A percentile compares a stretch with the other conserved stretches of the same genome.
Conservation (phyloP, 1,139 yeast genomes). For the Suhomyces wounanorum region DNA sequence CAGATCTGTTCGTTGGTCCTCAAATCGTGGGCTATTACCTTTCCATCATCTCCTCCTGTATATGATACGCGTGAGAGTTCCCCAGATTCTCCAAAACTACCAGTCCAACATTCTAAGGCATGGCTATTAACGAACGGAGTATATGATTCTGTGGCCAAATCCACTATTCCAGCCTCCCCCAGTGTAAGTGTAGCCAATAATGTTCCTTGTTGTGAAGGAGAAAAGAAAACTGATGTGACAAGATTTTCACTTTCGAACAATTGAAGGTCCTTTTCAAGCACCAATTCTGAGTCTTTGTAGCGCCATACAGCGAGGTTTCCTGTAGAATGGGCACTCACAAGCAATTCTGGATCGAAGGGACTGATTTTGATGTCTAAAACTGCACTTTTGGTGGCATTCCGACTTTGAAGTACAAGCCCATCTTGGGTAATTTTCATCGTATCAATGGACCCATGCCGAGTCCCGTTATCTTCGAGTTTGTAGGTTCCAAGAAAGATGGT, state of each 20-base stretch:
- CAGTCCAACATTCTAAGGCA: constrained; percentile 87
- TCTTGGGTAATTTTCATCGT: constrained; percentile 38
- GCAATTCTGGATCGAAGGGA: constrained; percentile 48
- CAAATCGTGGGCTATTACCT: constrained; percentile 72
- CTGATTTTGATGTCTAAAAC: constrained; percentile 72
- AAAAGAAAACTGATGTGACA: constrained; percentile 68
- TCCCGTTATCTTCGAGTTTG: constrained; percentile 59
- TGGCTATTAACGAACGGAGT: constrained; percentile 42
- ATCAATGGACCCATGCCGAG: constrained; percentile 75
- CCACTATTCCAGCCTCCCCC: constrained; percentile 49
- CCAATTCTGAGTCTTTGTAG: constrained; percentile 19
- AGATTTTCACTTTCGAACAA: constrained; percentile 51
- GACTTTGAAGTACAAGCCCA: constrained; percentile 24
- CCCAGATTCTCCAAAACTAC: constrained; percentile 64
- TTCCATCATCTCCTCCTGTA: constrained; percentile 91
- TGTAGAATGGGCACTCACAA: constrained; percentile 77
- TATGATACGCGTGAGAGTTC: constrained; percentile 60
- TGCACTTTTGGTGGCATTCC: constrained; percentile 56
- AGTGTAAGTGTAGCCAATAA: constrained; percentile 58
- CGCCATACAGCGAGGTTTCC: constrained; percentile 74
- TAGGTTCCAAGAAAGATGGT: constrained; percentile 75
- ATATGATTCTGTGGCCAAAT: constrained; percentile 20
- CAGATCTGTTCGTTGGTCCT: constrained; percentile 54
- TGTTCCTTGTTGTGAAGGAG: constrained; percentile 37
- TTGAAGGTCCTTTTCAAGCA: constrained; percentile 27